These are phyloP conservation scores for Podila clonocystis DNA, from an alignment of 192 early-diverging fungal species.

Conservation along the genomic window DNA sequence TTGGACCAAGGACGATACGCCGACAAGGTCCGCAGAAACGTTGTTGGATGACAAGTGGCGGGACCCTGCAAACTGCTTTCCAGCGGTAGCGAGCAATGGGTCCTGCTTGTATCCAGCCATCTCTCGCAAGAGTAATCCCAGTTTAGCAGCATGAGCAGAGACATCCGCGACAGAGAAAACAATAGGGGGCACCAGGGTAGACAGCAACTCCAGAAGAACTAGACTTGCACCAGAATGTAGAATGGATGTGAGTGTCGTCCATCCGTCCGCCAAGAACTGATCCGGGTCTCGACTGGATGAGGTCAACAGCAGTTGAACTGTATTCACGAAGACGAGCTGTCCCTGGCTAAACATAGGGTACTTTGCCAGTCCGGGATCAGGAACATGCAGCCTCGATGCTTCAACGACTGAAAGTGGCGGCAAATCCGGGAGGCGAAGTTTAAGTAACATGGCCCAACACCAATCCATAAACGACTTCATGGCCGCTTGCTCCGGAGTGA, in stretches of 20 bases:
- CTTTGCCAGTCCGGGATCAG: constrained; percentile 44
- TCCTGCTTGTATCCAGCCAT: constrained; percentile 51
- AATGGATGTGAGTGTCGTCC: constrained; percentile 50
- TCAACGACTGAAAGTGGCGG: constrained; percentile 14
- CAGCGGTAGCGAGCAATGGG: constrained; percentile 33
- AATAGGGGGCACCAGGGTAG: constrained; percentile 34
- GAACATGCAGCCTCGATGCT: constrained; percentile 27
- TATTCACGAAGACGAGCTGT: constrained; percentile 49
- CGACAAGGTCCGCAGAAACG: constrained; percentile 2
- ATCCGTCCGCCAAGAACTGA: constrained; percentile 57
- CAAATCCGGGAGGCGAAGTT: constrained; percentile 41
- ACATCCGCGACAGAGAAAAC: constrained; percentile 28
- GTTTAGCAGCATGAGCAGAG: constrained; percentile 10
- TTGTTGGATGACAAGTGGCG: neutral
- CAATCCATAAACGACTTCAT: constrained; percentile 55
- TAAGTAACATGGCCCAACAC: constrained; percentile 51
- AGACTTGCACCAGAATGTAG: constrained; percentile 34
- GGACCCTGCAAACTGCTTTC: neutral
- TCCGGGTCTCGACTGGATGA: constrained; percentile 46
- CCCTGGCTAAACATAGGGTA: constrained; percentile 26
- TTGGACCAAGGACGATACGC: constrained; percentile 15
- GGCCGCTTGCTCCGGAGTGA: constrained; percentile 17
- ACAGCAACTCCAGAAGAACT: constrained; percentile 27
- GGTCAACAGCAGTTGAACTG: constrained; percentile 53
- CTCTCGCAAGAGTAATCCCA: constrained; percentile 43